Percentiles rank a stretch among this genome's conserved stretches.
These are phyloP conservation scores for Terfezia claveryi DNA, from an alignment of 495 filamentous ascomycete genomes.

Conservation along the genomic window DNA sequence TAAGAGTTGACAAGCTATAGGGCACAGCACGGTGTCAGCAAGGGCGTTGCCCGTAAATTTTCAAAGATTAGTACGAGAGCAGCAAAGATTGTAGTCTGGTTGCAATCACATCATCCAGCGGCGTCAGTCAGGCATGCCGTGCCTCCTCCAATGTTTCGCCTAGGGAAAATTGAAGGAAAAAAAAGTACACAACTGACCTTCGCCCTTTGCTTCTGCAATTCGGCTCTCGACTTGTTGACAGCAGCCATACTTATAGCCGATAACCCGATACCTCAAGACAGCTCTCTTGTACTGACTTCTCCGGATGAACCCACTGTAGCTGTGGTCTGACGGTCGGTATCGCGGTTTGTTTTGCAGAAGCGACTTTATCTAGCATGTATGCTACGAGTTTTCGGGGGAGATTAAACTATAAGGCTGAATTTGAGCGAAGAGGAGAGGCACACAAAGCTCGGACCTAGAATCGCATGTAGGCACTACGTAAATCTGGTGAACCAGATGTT, in stretches of 20 bases:
- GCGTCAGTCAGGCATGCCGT: slow-evolving; percentile 6
- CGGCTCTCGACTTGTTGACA: slow-evolving; percentile 45
- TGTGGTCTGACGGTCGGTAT: too few relatives aligned
- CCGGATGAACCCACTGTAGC: too few relatives aligned
- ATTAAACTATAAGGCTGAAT: too few relatives aligned
- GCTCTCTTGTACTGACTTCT: too few relatives aligned
- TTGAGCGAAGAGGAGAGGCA: too few relatives aligned
- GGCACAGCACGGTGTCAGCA: not conserved
- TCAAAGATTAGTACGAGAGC: slow-evolving; percentile 10
- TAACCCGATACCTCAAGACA: too few relatives aligned
- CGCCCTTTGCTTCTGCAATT: slow-evolving; percentile 76
- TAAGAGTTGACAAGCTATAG: slow-evolving; percentile 84
- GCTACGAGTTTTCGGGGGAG: too few relatives aligned
- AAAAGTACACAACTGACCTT: slow-evolving; percentile 38
- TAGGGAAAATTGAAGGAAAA: slow-evolving; percentile 1
- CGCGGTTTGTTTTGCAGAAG: too few relatives aligned
- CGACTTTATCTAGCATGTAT: too few relatives aligned
- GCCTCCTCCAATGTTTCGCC: not conserved
- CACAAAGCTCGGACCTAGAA: too few relatives aligned
- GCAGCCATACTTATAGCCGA: not conserved
- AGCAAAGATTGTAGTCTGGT: not conserved
- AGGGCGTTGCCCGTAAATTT: not conserved
- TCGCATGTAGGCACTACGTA: too few relatives aligned
- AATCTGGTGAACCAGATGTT: too few relatives aligned
- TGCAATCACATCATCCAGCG: not conserved